These are phyloP conservation scores for Yamadazyma dendronema DNA, from an alignment of 1,139 yeast genomes.

Conservation along the genomic window DNA sequence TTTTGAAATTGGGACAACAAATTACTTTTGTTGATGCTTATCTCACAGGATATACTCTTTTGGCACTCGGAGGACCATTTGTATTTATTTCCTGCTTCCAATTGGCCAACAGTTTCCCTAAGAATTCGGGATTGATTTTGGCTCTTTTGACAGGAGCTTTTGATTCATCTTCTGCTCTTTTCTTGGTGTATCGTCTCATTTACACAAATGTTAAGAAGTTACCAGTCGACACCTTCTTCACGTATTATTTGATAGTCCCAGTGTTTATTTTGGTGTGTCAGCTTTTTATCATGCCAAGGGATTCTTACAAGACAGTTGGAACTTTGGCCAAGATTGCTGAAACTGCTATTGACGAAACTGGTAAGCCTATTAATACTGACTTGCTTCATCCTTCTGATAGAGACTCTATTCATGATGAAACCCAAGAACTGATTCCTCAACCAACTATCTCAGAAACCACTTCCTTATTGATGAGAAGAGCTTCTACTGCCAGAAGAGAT, in stretches of 20 bases:
- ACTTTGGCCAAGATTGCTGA: slow-evolving; percentile 65
- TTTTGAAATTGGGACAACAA: slow-evolving; percentile 37
- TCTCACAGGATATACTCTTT: slow-evolving; percentile 36
- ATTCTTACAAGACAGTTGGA: slow-evolving; percentile 71
- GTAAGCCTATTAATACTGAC: slow-evolving; percentile 45
- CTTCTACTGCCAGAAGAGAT: slow-evolving; percentile 33
- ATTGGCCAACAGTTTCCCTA: slow-evolving; percentile 45
- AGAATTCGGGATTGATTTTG: slow-evolving; percentile 40
- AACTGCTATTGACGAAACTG: slow-evolving; percentile 68
- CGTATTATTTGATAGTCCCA: slow-evolving; percentile 68
- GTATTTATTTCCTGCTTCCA: slow-evolving; percentile 47
- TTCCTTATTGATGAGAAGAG: slow-evolving; percentile 38
- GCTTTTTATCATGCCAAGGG: slow-evolving; percentile 71
- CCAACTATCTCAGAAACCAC: slow-evolving; percentile 45
- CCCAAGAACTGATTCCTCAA: slow-evolving; percentile 18
- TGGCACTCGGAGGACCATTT: slow-evolving; percentile 49
- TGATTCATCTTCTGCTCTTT: slow-evolving; percentile 42
- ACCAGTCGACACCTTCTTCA: slow-evolving; percentile 56
- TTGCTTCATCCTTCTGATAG: slow-evolving; percentile 38
- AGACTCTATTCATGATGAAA: slow-evolving; percentile 14
- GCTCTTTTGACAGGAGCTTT: slow-evolving; percentile 44
- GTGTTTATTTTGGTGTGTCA: slow-evolving; percentile 72
- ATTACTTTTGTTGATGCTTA: slow-evolving; percentile 35
- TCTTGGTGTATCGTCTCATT: slow-evolving; percentile 58
- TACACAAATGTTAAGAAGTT: slow-evolving; percentile 46